These are phyloP conservation scores for Mucor racemosus DNA, from an alignment of 371 early-diverging fungal genomes.

Conservation along the genomic window DNA sequence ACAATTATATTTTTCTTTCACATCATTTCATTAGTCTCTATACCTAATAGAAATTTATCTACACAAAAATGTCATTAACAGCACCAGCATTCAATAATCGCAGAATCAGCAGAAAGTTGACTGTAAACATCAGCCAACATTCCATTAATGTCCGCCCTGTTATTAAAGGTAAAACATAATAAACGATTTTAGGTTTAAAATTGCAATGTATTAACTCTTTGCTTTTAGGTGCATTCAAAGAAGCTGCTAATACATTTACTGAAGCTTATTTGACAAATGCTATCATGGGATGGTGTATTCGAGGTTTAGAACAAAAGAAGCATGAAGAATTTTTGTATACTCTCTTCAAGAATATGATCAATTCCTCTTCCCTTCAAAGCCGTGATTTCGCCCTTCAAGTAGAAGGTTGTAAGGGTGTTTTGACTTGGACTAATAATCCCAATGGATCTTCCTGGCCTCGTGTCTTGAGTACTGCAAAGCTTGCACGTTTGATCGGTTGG, in stretches of 20 bases:
- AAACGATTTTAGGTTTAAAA: not conserved
- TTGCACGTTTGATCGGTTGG: slow-evolving; percentile 46
- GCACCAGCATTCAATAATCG: slow-evolving; percentile 14
- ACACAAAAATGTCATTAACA: slow-evolving; percentile 13
- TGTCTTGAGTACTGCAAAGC: slow-evolving; percentile 31
- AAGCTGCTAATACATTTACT: slow-evolving; percentile 47
- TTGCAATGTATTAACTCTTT: not conserved
- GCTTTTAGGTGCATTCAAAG: slow-evolving; percentile 48
- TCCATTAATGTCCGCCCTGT: slow-evolving; percentile 47
- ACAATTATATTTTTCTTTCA: not conserved
- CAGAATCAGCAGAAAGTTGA: slow-evolving; percentile 42
- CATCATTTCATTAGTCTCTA: not conserved
- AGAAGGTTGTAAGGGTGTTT: slow-evolving; percentile 52
- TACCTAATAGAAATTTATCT: too few species aligned
- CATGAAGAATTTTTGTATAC: slow-evolving; percentile 36
- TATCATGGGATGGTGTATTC: slow-evolving; percentile 41
- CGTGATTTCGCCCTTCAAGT: slow-evolving; percentile 50
- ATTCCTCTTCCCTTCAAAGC: slow-evolving; percentile 39
- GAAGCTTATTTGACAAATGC: slow-evolving; percentile 39
- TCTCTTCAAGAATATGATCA: slow-evolving; percentile 43
- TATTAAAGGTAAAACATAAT: slow-evolving; percentile 39
- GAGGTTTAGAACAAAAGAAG: slow-evolving; percentile 28
- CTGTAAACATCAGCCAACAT: slow-evolving; percentile 36
- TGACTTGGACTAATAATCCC: slow-evolving; percentile 44
- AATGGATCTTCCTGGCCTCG: slow-evolving; percentile 36